A percentile compares a stretch with the other conserved stretches of the same genome.
Evolutionary conservation across 805 yeast genomes (phyloP).

Genomic region (Candida gorgasii): DNA sequence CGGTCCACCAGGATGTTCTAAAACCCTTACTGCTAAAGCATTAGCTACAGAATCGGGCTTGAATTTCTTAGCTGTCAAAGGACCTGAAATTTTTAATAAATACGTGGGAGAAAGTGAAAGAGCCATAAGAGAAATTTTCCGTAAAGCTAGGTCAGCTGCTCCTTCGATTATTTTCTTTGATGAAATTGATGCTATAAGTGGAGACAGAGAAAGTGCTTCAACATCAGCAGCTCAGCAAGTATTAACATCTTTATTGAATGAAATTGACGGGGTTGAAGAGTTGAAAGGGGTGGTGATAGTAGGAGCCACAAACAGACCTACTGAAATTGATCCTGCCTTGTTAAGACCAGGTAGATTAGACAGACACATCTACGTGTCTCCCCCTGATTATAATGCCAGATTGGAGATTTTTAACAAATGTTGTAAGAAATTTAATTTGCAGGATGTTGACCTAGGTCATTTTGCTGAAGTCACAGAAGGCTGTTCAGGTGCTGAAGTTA

Average conservation of each 20-base stretch:
- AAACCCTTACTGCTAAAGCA: conserved; percentile 92
- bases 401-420: conserved; percentile 73
- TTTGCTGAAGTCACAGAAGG: conserved; percentile 76
- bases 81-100: conserved; percentile 93
- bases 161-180: conserved; percentile 95
- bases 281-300: conserved; percentile 89
- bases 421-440: conserved; percentile 62
- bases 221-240: conserved; percentile 80
- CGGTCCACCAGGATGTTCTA: conserved; percentile 99
- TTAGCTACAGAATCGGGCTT: conserved; percentile 94
- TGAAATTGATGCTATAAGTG: conserved; percentile 92
- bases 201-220: conserved; percentile 64
- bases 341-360: conserved; percentile 95
- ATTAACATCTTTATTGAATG: conserved; percentile 85
- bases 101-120: conserved; percentile 95
- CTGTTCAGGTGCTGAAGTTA: conserved; percentile 96
- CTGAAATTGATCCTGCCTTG: conserved; percentile 87
- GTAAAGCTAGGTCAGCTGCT: conserved; percentile 91
- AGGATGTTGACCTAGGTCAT: conserved; percentile 46
- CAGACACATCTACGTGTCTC: conserved; percentile 87
- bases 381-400: conserved; percentile 85
- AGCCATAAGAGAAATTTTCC: conserved; percentile 88
- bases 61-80: conserved; percentile 92
- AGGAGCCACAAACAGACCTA: conserved; percentile 97
- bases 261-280: conserved; percentile 96